Conservation (phyloP, 805 yeast species). For the Candida piceae region DNA sequence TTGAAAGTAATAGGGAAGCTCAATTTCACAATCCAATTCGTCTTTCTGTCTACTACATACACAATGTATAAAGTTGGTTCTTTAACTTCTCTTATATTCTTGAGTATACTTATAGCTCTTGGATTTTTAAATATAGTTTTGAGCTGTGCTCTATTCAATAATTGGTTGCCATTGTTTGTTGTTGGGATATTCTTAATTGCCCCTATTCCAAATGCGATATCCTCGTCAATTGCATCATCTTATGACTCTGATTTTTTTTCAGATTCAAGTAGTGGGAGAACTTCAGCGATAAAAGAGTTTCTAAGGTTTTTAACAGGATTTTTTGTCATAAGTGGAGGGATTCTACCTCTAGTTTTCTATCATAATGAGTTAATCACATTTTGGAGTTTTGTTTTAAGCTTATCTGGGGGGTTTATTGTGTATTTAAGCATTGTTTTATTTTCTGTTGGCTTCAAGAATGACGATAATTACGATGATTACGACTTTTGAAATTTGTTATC, state of each 20-base stretch:
- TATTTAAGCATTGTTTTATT: constrained; percentile 80
- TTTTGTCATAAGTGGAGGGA: constrained; percentile 29
- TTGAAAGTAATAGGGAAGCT: background rate
- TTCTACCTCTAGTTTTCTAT: constrained; percentile 28
- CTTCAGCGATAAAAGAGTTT: constrained; percentile 23
- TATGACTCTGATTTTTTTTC: constrained; percentile 28
- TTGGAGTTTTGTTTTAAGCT: constrained; percentile 50
- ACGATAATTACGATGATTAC: constrained; percentile 39
- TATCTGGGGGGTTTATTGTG: constrained; percentile 77
- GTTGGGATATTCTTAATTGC: constrained; percentile 31
- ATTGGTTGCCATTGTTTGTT: constrained; percentile 86
- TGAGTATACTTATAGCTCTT: constrained; percentile 72
- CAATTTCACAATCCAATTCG: too few species aligned
- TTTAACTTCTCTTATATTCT: constrained; percentile 66
- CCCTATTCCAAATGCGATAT: constrained; percentile 31
- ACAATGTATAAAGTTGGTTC: constrained; percentile 39
- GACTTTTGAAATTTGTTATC: too few species aligned
- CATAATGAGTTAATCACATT: constrained; percentile 25
- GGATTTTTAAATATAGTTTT: constrained; percentile 86
- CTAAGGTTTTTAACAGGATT: constrained; percentile 30
- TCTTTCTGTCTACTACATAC: too few species aligned
- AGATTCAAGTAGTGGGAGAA: constrained; percentile 17
- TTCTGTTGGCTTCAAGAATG: constrained; percentile 66
- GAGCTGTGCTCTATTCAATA: constrained; percentile 80
- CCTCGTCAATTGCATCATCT: constrained; percentile 19